Evolutionary conservation across 2,329 filamentous ascomycete species (phyloP).

Genomic region (Penicillium crustosum): DNA sequence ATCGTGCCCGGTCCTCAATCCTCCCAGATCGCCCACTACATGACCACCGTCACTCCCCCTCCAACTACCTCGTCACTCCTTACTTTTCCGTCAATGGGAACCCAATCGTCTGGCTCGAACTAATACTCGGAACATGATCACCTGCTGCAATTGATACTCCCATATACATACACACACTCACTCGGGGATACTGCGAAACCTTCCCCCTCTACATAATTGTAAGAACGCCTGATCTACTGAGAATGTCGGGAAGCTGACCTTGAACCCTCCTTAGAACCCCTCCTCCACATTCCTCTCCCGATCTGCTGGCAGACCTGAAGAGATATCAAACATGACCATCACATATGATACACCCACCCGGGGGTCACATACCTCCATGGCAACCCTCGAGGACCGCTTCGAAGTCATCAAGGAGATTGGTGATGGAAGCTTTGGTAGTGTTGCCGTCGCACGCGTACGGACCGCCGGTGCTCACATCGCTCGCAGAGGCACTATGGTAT

Average conservation of each 20-base stretch:
- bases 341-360: constrained; percentile 71
- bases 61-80: constrained; percentile 28
- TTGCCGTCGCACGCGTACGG: constrained; percentile 85
- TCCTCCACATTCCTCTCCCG: constrained; percentile 22
- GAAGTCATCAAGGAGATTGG: constrained; percentile 98
- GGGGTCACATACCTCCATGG: constrained; percentile 56
- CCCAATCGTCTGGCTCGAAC: constrained; percentile 21
- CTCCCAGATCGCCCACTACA: constrained; percentile 23
- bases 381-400: constrained; percentile 82
- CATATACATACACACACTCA: constrained; percentile 15
- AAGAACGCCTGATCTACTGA: background rate
- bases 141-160: constrained; percentile 26
- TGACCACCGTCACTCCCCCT: constrained; percentile 29
- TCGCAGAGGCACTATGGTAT: constrained; percentile 87
- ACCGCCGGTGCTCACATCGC: constrained; percentile 86
- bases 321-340: constrained; percentile 66
- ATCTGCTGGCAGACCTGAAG: constrained; percentile 45
- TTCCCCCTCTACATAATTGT: constrained; percentile 20
- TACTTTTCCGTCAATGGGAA: constrained; percentile 30
- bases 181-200: constrained; percentile 10
- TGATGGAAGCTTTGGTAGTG: constrained; percentile 97
- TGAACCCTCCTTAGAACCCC: background rate
- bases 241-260: constrained; percentile 11
- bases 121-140: constrained; percentile 34
- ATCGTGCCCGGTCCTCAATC: constrained; percentile 29